Percentiles rank a stretch among this genome's conserved stretches.
phyloP scores from a whole-genome alignment of 345 rosid genomes.

The Mangifera indica region DNA sequence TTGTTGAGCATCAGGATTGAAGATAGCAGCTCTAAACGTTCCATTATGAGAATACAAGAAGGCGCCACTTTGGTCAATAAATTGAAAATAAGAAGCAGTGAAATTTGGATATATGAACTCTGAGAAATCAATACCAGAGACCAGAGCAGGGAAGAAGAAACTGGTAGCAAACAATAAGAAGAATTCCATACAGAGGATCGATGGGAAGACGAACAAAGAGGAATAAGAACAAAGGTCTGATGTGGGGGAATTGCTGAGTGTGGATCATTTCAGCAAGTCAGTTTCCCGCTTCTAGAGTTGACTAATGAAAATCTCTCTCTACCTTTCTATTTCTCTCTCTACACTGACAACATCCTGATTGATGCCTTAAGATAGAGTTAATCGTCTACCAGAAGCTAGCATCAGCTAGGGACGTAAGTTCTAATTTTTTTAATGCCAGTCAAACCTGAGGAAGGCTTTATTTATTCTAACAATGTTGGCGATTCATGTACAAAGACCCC shows the following conservation, averaged over 20 bases:
- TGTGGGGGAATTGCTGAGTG: conserved; percentile 14
- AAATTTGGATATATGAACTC: conserved; percentile 64
- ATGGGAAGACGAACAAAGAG: conserved; percentile 16
- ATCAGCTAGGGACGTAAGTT: conserved; percentile 19
- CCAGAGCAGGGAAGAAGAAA: conserved; percentile 41
- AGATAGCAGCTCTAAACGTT: conserved; percentile 63
- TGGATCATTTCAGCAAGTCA: conserved; percentile 27
- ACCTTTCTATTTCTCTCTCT: conserved; percentile 19
- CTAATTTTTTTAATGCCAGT: conserved; percentile 4
- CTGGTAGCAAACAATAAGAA: conserved; percentile 25
- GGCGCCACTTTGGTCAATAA: conserved; percentile 50
- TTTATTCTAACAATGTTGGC: not conserved
- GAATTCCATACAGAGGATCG: conserved; percentile 44
- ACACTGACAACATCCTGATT: conserved; percentile 22
- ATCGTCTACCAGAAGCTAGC: conserved; percentile 22
- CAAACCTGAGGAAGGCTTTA: conserved; percentile 16
- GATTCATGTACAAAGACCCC: not conserved
- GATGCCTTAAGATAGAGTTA: conserved; percentile 13
- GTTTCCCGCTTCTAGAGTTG: conserved; percentile 26
- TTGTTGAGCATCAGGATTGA: conserved; percentile 43
- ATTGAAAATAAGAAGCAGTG: conserved; percentile 57
- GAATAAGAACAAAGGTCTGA: conserved; percentile 17
- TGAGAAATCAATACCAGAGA: conserved; percentile 33
- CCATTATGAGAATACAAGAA: conserved; percentile 59
- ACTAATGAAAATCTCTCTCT: conserved; percentile 23